Evolutionary conservation across 2,329 filamentous ascomycete genomes (phyloP), one percentile per base, ranked within the genome.

Genomic region (Chrysoporthe austroafricana): DNA sequence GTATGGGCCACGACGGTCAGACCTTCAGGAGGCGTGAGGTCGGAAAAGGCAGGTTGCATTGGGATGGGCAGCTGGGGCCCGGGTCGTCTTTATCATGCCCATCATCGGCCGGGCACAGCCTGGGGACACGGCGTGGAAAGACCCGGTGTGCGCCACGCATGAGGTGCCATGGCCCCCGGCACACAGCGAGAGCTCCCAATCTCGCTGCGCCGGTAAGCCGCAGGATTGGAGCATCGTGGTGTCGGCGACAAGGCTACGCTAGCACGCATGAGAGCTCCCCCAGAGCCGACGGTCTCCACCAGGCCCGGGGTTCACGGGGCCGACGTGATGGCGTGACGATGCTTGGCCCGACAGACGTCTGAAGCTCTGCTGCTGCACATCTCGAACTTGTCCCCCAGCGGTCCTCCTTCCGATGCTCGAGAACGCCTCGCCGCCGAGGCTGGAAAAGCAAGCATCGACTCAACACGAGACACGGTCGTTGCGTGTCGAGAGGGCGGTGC

Each of bases 11-110:
- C 43, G 36, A 32, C 11, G 4, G 6, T 21, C 9, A 26, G 52
- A 34, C 42, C 21, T 14, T 39, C 9, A 58, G 13, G 42, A 58
- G 54, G 52, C 43, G 54, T 48, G 63, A 14, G n/a, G 21, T 50
- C 50, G n/a, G 65, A 63, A 66, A 63, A 63, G 65, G 65, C 65
- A 66, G 65, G 65, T 66, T n/a, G 43, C 52, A 63, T 58, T 16
- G 39, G 59, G 42, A 62, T 34, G 32, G 14, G 65, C 52, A 62
- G 5, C 43, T 44, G 54, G 63, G 65, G 61, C 11, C 59, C 42
- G 59, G 59, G 42, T 1, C n/a, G 34, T 58, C 60, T 66, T 59
- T 63, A 66, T 59, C 64, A 63, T 48, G 52, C 39, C 48, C 59
- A 56, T 42, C 59, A 42, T 58, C 42, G 34, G 32, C 42, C 39